Evolutionary conservation across 768 basidiomycete genomes (phyloP).

Genomic region (Tylopilus subfusipes): DNA sequence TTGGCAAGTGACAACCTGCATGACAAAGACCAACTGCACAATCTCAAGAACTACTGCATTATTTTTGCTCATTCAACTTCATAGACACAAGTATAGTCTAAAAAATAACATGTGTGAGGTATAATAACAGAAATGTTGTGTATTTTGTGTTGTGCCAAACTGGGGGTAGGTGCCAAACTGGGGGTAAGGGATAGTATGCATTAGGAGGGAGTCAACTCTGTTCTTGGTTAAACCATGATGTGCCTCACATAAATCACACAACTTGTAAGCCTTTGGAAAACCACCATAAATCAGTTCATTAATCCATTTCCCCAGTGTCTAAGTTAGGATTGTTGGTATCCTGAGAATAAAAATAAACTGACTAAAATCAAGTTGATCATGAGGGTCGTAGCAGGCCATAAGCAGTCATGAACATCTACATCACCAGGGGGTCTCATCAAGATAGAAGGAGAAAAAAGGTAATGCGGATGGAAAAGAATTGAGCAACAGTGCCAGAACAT

Average conservation of each 20-base stretch:
- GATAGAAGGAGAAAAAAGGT: background rate
- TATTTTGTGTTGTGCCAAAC: background rate
- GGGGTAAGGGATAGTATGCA: background rate
- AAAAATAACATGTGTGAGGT: no score
- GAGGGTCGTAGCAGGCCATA: conserved; percentile 10
- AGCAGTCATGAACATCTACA: conserved; percentile 7
- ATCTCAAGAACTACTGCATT: background rate
- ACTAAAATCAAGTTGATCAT: background rate
- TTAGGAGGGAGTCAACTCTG: no score
- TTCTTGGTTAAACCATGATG: no score
- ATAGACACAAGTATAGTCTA: no score
- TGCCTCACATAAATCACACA: no score
- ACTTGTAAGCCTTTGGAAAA: no score
- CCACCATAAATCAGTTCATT: no score
- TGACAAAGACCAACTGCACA: background rate
- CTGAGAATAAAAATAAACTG: conserved; percentile 11
- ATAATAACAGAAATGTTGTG: no score
- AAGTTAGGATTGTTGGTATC: background rate
- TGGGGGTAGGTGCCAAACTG: background rate
- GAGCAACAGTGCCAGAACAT: background rate
- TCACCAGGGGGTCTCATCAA: background rate
- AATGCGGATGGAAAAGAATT: background rate
- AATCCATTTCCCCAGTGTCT: background rate
- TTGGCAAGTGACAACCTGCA: background rate
- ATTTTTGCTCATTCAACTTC: background rate